Evolutionary conservation across 1,139 yeast species (phyloP).

Genomic region (Kazachstania sp.): DNA sequence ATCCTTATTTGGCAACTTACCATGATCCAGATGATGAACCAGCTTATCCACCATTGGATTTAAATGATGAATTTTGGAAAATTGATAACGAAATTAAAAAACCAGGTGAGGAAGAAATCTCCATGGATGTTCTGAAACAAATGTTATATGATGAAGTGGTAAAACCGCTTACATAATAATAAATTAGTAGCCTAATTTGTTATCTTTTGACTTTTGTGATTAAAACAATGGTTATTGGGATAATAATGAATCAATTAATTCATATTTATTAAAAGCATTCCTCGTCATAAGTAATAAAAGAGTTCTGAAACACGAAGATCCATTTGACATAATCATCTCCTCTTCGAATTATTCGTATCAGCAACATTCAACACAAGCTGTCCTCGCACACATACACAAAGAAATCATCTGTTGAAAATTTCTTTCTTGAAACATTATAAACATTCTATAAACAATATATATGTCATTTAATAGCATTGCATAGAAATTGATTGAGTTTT

Average conservation of each 20-base stretch:
- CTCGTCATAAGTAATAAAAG: background rate
- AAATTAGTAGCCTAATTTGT: too few species aligned
- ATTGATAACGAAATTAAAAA: constrained; percentile 47
- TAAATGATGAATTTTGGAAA: constrained; percentile 49
- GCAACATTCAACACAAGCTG: too few species aligned
- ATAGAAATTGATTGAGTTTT: background rate
- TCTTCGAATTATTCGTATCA: too few species aligned
- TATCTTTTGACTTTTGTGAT: background rate
- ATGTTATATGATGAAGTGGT: constrained; percentile 51
- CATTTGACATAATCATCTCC: too few species aligned
- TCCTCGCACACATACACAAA: too few species aligned
- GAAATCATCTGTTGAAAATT: too few species aligned
- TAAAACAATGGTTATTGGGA: too few species aligned
- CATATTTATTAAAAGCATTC: background rate
- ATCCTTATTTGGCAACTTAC: constrained; percentile 56
- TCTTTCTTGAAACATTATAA: background rate
- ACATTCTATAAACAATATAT: background rate
- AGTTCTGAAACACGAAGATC: too few species aligned
- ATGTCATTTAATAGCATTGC: background rate
- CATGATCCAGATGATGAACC: constrained; percentile 74
- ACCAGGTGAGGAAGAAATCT: constrained; percentile 29
- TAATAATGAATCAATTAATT: too few species aligned
- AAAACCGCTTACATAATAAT: constrained; percentile 25
- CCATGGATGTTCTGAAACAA: constrained; percentile 35
- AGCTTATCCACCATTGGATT: constrained; percentile 39